Base-by-base conservation (phyloP, 2,329 filamentous ascomycete species). In the Ophiostoma sp. region DNA sequence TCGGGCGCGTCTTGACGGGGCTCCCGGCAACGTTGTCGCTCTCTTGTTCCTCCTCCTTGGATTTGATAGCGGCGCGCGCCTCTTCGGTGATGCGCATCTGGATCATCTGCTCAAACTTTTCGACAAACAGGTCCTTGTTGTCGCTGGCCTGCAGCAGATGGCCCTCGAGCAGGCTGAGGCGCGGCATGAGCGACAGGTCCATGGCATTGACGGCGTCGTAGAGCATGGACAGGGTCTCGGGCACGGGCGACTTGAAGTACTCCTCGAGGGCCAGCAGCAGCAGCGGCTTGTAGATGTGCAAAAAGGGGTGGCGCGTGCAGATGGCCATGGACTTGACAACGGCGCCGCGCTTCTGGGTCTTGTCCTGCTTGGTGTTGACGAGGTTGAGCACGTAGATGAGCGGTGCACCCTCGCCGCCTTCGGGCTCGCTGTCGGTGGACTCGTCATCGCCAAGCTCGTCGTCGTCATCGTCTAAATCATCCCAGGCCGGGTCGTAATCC, bases 241-340 rank as follows among this genome's bases (percentile, higher is more conserved):
- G 88, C 44, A 91, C 89, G 0, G 95, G 95, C 0, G 90, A 89
- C 77, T 96, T 95, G 81, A 98, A 99, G 79, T 99, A 99, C 77
- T 98, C 94, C 76, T 99, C 94, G 68, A 99, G 83, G 0, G 95
- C 95, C 62, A 99, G 82, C 52, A 99, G 83, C 68, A 99, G 84
- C 54, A 99, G 84, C 36, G 95, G 95, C 91, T 99, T 99, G 83
- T 99, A 99, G 73, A 99, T 99, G 80, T 99, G 95, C 74, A 99
- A 82, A 80, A 99, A 99, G 3, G 95, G 94, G 82, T 99, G 95
- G 62, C 95, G 86, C 8, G 95, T 99, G 83, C 95, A 99, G 75
- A 99, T 97, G 39, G 95, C 95, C 95, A 99, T 99, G 60, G 95
- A 93, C 79, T 98, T 98, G 71, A 98, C 94, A 67, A 97, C 86